phyloP scores from a whole-genome alignment of 306 rosid species.

The Rosa lucieae region DNA sequence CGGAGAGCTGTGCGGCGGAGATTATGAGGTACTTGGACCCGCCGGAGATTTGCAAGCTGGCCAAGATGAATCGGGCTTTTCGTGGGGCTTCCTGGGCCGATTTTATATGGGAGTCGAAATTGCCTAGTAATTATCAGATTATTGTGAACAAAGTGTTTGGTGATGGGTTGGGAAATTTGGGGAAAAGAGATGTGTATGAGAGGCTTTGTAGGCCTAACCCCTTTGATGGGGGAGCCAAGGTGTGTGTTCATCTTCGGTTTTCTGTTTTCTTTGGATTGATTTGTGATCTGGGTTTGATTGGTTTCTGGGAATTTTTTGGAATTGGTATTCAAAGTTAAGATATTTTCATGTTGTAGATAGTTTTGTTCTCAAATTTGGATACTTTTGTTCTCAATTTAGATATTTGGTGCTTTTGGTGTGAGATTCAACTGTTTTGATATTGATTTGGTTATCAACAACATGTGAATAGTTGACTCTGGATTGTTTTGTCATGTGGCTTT shows the following conservation, averaged over 20 bases:
- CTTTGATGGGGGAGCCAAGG: slow-evolving; percentile 78
- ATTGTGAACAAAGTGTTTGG: slow-evolving; percentile 43
- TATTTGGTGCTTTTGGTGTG: background rate
- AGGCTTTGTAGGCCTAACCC: slow-evolving; percentile 50
- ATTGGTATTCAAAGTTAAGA: background rate
- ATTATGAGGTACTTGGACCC: slow-evolving; percentile 71
- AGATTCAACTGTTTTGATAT: background rate
- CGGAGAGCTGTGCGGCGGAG: slow-evolving; percentile 73
- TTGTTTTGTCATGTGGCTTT: background rate
- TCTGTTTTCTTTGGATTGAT: background rate
- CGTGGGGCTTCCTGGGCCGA: slow-evolving; percentile 84
- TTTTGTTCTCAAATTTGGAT: no score
- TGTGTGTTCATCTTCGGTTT: slow-evolving; percentile 22
- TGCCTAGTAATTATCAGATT: slow-evolving; percentile 58
- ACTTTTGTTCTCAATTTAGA: background rate
- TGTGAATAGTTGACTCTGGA: background rate
- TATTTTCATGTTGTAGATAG: background rate
- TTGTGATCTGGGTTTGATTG: background rate
- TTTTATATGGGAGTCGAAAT: slow-evolving; percentile 89
- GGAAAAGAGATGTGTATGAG: slow-evolving; percentile 65
- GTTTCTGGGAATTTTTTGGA: background rate
- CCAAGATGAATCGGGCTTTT: slow-evolving; percentile 69
- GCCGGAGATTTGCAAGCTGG: slow-evolving; percentile 69
- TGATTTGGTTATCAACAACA: background rate
- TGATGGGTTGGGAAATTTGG: slow-evolving; percentile 37